Base-by-base conservation (phyloP, 2,329 filamentous ascomycete genomes). In the Tolypocladium cylindrosporum region DNA sequence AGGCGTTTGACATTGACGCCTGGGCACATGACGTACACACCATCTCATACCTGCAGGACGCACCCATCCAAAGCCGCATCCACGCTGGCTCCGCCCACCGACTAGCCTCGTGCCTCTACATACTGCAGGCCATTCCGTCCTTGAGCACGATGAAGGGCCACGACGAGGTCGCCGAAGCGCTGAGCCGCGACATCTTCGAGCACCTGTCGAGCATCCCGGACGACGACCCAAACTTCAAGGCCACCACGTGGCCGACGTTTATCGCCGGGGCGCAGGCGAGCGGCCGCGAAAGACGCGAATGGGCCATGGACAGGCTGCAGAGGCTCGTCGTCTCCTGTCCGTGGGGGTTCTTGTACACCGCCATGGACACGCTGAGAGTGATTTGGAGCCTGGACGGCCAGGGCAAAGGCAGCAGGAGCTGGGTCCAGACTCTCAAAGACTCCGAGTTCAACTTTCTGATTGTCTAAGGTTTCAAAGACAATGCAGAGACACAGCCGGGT, bases 161-260 rank as follows among this genome's bases (percentile, higher is more conserved):
- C 13, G 64, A 70, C 1, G 61, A 68, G 13, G 59, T 70, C 37
- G 65, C 61, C 4, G 68, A 71, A 4, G 58, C 63, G 1, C 67
- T 84, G 3, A 75, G 76, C 16, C 61, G 71, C 2, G 77, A 81
- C 31, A 71, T 82, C 1, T 72, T 81, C 8, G 58, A 73, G 3
- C 75, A 81, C 34, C 68, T 84, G 4, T 74, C 75, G 0, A 70
- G 68, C 43, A 75, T 85, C 2, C 74, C 75, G 0, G 72, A 77
- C 10, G 71, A 77, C 2, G 79, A 84, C 52, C 72, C 74, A 1
- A 75, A 82, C 24, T 77, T 82, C 69, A 84, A 84, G 62, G 80
- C 78, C 0, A 81, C 79, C 4, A 75, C 77, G 1, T 84, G 80
- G 80, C 79, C 81, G 0, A 76, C 80, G 0, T 84, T 85, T 57